phyloP scores from a whole-genome alignment of 2,329 filamentous ascomycete genomes.

The Scedosporium boydii region DNA sequence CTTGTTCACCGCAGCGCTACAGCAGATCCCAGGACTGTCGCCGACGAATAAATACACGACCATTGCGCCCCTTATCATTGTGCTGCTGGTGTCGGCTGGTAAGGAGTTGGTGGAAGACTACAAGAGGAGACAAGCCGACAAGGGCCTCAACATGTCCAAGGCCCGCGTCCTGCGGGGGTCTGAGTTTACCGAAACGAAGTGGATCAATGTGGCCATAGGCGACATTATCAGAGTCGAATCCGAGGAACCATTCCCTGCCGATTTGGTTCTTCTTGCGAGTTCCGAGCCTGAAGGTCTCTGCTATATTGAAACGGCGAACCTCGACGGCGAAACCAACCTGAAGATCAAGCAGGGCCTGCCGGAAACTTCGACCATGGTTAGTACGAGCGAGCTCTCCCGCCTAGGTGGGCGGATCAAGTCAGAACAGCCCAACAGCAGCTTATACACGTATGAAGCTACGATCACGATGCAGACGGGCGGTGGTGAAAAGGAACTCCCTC shows the following conservation, averaged over 20 bases:
- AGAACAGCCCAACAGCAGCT: slow-evolving; percentile 94
- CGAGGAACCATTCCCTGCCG: slow-evolving; percentile 89
- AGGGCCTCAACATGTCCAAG: slow-evolving; percentile 77
- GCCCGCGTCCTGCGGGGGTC: slow-evolving; percentile 76
- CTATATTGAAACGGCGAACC: slow-evolving; percentile 96
- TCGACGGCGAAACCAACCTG: slow-evolving; percentile 95
- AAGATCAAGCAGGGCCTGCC: slow-evolving; percentile 98
- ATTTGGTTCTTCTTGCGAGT: slow-evolving; percentile 83
- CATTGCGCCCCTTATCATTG: slow-evolving; percentile 84
- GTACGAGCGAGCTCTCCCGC: slow-evolving; percentile 73
- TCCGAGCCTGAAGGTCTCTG: slow-evolving; percentile 96
- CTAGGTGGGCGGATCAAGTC: slow-evolving; percentile 81
- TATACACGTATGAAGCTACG: slow-evolving; percentile 97
- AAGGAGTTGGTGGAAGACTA: slow-evolving; percentile 95
- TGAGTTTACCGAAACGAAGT: slow-evolving; percentile 76
- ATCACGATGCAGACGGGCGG: slow-evolving; percentile 84
- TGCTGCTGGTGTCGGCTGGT: slow-evolving; percentile 85
- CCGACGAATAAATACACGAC: slow-evolving; percentile 95
- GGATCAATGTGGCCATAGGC: slow-evolving; percentile 88
- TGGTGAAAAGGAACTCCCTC: slow-evolving; percentile 81
- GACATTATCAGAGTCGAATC: slow-evolving; percentile 91
- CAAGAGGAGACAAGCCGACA: slow-evolving; percentile 79
- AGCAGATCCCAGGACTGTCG: slow-evolving; percentile 91
- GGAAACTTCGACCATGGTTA: slow-evolving; percentile 82
- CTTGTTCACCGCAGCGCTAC: slow-evolving; percentile 88